Conservation (phyloP, 2,329 filamentous ascomycete genomes). For the Cladophialophora carrionii region DNA sequence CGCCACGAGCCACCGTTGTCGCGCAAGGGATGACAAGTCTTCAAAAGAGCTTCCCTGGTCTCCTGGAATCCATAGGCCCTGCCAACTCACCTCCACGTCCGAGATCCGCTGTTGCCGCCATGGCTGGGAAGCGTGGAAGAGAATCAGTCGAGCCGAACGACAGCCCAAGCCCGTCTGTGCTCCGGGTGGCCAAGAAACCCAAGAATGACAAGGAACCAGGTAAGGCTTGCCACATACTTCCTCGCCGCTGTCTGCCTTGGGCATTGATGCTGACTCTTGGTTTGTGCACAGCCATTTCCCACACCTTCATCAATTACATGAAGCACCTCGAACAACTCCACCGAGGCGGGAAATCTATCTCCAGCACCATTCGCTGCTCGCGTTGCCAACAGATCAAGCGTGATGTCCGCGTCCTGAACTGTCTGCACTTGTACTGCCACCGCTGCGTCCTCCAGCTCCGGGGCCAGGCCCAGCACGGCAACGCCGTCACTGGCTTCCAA, state of each 20-base stretch:
- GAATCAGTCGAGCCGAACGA: constrained; percentile 5
- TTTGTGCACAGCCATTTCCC: constrained; percentile 17
- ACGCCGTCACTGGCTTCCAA: constrained; percentile 24
- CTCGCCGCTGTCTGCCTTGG: neutral
- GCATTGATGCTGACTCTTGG: constrained; percentile 9
- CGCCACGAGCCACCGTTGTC: neutral
- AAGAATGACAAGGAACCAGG: constrained; percentile 29
- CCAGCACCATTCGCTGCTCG: constrained; percentile 17
- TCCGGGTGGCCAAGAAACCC: constrained; percentile 10
- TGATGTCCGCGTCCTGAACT: constrained; percentile 31
- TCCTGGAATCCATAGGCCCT: constrained; percentile 20
- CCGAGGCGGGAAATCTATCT: constrained; percentile 21
- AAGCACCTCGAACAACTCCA: constrained; percentile 24
- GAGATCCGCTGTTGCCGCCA: neutral
- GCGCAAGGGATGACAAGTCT: constrained; percentile 17
- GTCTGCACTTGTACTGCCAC: constrained; percentile 34
- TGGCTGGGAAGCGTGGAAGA: constrained; percentile 16
- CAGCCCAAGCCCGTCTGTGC: neutral
- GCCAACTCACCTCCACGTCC: neutral
- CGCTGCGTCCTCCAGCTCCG: constrained; percentile 29
- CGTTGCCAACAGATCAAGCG: constrained; percentile 26
- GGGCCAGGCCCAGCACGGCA: constrained; percentile 20
- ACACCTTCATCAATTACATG: constrained; percentile 23
- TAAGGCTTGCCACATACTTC: constrained; percentile 13
- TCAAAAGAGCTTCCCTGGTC: constrained; percentile 25